A percentile compares a stretch with the other conserved stretches of the same genome.
phyloP scores from a whole-genome alignment of 78 protist genomes.

The Emiliania huxleyi region DNA sequence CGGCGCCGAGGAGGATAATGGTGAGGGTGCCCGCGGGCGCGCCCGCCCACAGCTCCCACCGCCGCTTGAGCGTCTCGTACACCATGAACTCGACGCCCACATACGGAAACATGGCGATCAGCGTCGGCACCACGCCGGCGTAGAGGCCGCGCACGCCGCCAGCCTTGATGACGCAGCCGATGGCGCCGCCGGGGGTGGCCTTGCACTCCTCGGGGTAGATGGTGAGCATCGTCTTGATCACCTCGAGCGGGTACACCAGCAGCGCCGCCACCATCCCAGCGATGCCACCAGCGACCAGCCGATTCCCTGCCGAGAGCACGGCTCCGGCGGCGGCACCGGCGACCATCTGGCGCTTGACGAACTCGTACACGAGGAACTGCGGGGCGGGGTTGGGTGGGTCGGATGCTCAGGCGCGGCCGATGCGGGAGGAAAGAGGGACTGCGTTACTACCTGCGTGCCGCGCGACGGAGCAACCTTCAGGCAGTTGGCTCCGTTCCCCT shows the following conservation, averaged over 20 bases:
- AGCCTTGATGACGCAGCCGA: background rate
- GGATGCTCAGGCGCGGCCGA: too few species aligned
- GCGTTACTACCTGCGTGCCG: background rate
- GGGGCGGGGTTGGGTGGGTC: too few species aligned
- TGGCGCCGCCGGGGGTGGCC: background rate
- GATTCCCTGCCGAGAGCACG: background rate
- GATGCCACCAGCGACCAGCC: background rate
- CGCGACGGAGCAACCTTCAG: background rate
- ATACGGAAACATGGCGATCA: slow-evolving; percentile 76
- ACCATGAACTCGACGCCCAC: slow-evolving; percentile 80
- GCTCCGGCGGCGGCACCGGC: background rate
- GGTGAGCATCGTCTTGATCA: slow-evolving; percentile 19
- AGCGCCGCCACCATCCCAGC: slow-evolving; percentile 34
- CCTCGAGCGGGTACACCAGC: slow-evolving; percentile 41
- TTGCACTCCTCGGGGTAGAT: background rate
- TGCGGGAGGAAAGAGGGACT: too few species aligned
- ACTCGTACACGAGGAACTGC: background rate
- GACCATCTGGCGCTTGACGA: background rate
- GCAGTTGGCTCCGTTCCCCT: background rate
- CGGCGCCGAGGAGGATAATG: background rate
- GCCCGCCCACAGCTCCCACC: slow-evolving; percentile 53
- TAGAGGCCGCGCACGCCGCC: background rate
- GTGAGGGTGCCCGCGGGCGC: slow-evolving; percentile 71
- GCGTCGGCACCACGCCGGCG: background rate
- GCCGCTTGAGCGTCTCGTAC: slow-evolving; percentile 67